Conservation (phyloP, 2,329 filamentous ascomycete genomes). For the Fusarium verticillioides region DNA sequence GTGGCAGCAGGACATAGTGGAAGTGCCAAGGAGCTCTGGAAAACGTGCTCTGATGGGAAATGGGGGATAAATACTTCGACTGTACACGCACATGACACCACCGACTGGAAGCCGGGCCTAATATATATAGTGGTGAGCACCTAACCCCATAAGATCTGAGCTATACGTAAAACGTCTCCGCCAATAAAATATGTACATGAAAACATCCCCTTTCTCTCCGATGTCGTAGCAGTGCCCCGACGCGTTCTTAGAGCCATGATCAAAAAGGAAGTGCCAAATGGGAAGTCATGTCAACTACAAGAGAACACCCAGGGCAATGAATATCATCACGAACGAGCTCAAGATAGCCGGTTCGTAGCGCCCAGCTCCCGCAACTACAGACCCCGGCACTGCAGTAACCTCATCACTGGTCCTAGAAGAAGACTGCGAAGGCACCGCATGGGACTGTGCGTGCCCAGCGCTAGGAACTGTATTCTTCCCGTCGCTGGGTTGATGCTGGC, state of each 20-base stretch:
- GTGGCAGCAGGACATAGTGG: too few species aligned
- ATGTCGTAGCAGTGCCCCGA: fast-evolving
- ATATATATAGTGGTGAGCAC: fast-evolving
- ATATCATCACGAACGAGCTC: fast-evolving
- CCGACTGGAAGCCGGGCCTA: fast-evolving
- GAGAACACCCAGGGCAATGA: neutral
- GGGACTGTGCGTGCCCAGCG: too few species aligned
- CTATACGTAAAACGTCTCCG: neutral
- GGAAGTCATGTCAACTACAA: neutral
- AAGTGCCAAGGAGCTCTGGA: neutral
- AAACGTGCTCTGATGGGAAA: neutral
- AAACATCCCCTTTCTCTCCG: neutral
- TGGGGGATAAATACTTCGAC: fast-evolving
- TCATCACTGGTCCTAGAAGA: fast-evolving
- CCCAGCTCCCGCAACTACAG: neutral
- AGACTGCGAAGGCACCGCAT: neutral
- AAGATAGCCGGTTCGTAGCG: fast-evolving
- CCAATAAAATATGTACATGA: neutral
- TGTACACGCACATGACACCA: neutral
- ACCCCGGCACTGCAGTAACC: neutral
- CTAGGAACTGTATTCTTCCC: neutral
- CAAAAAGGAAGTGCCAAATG: too few species aligned
- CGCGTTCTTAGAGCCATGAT: neutral
- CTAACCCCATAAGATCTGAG: too few species aligned
- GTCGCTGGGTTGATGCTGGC: fast-evolving